A percentile compares a stretch with the other conserved stretches of the same genome.
phyloP scores from a whole-genome alignment of 805 yeast genomes.

The Kazachstania viticola region DNA sequence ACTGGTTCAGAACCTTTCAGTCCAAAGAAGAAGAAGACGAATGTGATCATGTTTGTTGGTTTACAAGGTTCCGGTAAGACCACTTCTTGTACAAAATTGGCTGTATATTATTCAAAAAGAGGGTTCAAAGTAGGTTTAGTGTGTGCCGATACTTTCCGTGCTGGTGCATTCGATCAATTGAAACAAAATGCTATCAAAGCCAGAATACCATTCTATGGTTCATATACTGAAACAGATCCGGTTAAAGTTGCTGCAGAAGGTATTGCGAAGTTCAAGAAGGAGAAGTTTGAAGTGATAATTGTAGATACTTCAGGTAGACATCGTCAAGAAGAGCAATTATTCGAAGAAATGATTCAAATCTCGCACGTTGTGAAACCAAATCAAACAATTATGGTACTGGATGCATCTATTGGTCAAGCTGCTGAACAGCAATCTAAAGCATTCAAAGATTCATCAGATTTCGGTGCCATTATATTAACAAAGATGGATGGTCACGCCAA shows the following conservation, averaged over 20 bases:
- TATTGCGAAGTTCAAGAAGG: slow-evolving; percentile 81
- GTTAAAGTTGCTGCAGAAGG: slow-evolving; percentile 86
- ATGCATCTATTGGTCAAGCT: slow-evolving; percentile 96
- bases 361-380: slow-evolving; percentile 81
- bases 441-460: slow-evolving; percentile 82
- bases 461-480: slow-evolving; percentile 90
- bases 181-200: slow-evolving; percentile 96
- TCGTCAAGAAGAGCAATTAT: slow-evolving; percentile 83
- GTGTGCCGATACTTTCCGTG: slow-evolving; percentile 98
- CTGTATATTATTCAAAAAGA: slow-evolving; percentile 85
- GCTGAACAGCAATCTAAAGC: slow-evolving; percentile 93
- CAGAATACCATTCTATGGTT: slow-evolving; percentile 86
- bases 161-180: slow-evolving; percentile 98
- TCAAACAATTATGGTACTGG: slow-evolving; percentile 94
- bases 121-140: slow-evolving; percentile 93
- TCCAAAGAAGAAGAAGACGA: slow-evolving; percentile 72
- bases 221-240: slow-evolving; percentile 92
- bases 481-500: slow-evolving; percentile 98
- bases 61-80: slow-evolving; percentile 98
- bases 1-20: slow-evolving; percentile 39
- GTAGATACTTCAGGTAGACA: slow-evolving; percentile 98
- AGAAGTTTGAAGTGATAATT: slow-evolving; percentile 82
- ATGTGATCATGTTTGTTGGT: slow-evolving; percentile 95
- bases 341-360: slow-evolving; percentile 91
- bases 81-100: slow-evolving; percentile 92